Percentiles rank a stretch among this genome's conserved stretches.
Evolutionary conservation across 208 protist species (phyloP).

Genomic region (Crithidia expoeki): DNA sequence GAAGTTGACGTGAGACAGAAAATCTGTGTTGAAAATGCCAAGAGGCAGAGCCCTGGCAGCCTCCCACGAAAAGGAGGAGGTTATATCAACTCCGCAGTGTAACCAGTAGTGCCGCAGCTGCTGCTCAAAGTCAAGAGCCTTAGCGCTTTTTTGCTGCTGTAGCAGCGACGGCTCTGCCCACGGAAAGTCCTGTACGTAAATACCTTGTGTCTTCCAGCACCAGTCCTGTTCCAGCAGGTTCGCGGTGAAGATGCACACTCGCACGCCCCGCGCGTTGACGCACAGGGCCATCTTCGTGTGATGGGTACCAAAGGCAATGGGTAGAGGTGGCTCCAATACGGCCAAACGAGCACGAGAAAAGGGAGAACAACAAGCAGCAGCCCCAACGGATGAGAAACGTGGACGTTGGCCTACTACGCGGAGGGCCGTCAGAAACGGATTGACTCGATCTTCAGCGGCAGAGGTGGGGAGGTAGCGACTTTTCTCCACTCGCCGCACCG

Average conservation of each 20-base stretch:
- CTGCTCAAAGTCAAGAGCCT: constrained; percentile 41
- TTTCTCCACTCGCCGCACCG: constrained; percentile 11
- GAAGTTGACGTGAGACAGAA: constrained; percentile 71
- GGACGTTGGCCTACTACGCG: background rate
- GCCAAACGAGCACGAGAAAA: constrained; percentile 33
- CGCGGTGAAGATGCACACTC: constrained; percentile 72
- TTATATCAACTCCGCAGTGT: constrained; percentile 18
- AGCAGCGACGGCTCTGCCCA: background rate
- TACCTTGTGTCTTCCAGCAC: constrained; percentile 69
- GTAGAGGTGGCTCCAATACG: constrained; percentile 68
- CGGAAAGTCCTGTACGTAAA: constrained; percentile 89
- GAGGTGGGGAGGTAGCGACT: constrained; percentile 18
- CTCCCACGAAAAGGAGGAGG: constrained; percentile 7
- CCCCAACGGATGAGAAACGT: background rate
- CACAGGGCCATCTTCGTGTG: constrained; percentile 80
- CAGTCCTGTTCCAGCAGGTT: constrained; percentile 82
- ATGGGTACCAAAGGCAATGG: constrained; percentile 80
- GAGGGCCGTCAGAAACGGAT: constrained; percentile 25
- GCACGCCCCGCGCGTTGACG: constrained; percentile 59
- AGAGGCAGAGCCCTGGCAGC: constrained; percentile 13
- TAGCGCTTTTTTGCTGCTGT: constrained; percentile 1
- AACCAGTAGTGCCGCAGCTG: constrained; percentile 44
- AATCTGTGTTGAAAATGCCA: constrained; percentile 38
- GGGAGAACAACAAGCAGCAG: too few species aligned
- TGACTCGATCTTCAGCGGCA: constrained; percentile 15